Evolutionary conservation across 352 stramenopile genomes (phyloP).

Genomic region (Phytophthora colocasiae): DNA sequence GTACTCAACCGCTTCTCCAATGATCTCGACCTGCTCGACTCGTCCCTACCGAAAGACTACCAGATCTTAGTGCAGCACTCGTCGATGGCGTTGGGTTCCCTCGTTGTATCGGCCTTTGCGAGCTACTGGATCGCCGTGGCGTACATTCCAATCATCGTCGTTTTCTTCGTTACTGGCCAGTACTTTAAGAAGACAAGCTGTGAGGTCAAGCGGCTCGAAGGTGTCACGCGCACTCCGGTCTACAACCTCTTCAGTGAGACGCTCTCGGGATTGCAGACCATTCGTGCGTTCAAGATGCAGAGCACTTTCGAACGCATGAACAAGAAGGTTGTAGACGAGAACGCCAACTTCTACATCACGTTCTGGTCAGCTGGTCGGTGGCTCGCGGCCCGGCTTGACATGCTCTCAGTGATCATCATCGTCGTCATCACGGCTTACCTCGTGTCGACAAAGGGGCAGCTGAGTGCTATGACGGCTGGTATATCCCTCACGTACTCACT

Average conservation of each 20-base stretch:
- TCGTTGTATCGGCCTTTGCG: constrained; percentile 27
- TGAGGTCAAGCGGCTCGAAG: constrained; percentile 95
- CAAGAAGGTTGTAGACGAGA: constrained; percentile 48
- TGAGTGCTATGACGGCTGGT: constrained; percentile 26
- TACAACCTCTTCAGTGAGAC: constrained; percentile 29
- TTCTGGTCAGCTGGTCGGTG: constrained; percentile 80
- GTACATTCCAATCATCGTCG: constrained; percentile 17
- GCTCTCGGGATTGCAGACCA: constrained; percentile 23
- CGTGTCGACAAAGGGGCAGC: constrained; percentile 60
- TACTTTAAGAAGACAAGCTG: constrained; percentile 78
- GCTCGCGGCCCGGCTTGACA: constrained; percentile 93
- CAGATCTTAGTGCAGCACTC: constrained; percentile 28
- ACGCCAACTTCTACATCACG: constrained; percentile 48
- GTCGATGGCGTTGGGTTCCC: constrained; percentile 17
- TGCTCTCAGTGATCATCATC: constrained; percentile 85
- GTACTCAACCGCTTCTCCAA: constrained; percentile 61
- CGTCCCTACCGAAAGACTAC: constrained; percentile 49
- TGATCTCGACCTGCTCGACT: constrained; percentile 56
- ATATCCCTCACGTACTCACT: constrained; percentile 23
- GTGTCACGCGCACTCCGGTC: constrained; percentile 49
- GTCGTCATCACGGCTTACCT: constrained; percentile 84
- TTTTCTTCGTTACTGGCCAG: constrained; percentile 18
- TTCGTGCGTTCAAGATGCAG: constrained; percentile 46
- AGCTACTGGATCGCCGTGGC: constrained; percentile 29
- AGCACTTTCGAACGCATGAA: constrained; percentile 45